These are phyloP conservation scores for Pestalotiopsis sp. DNA, from an alignment of 2,329 filamentous ascomycete species.

Conservation along the genomic window DNA sequence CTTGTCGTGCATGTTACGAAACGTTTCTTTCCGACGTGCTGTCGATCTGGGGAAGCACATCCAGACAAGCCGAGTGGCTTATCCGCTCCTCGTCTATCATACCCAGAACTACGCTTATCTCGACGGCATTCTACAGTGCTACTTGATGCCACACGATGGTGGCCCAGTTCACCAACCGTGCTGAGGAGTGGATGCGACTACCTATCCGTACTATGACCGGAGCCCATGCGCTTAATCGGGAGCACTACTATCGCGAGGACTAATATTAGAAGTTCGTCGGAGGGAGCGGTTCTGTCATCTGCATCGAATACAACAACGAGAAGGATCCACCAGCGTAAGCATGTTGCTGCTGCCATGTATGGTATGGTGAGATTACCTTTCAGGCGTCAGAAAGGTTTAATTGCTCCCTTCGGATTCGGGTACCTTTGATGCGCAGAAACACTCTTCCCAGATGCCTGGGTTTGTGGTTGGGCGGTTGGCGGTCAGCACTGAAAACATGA, in stretches of 20 bases:
- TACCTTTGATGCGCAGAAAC: not conserved
- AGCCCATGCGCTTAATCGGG: not conserved
- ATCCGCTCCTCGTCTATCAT: not conserved
- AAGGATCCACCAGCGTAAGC: not conserved
- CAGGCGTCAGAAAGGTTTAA: slow-evolving; percentile 1
- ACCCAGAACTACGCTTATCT: slow-evolving; percentile 8
- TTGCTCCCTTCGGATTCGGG: not conserved
- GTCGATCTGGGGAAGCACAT: slow-evolving; percentile 10
- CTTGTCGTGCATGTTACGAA: slow-evolving; percentile 6
- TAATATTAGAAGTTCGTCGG: not conserved
- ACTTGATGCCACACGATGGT: not conserved
- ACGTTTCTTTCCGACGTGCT: slow-evolving; percentile 7
- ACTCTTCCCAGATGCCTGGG: not conserved
- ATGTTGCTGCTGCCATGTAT: not conserved
- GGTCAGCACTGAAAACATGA: slow-evolving; percentile 4
- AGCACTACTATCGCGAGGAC: not conserved
- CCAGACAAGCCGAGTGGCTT: slow-evolving; percentile 9
- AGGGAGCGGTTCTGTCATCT: not conserved
- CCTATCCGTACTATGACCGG: not conserved
- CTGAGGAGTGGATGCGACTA: not conserved
- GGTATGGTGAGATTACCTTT: not conserved
- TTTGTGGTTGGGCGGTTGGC: not conserved
- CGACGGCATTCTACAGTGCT: not conserved
- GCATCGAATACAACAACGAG: not conserved
- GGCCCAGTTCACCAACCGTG: not conserved